These are phyloP conservation scores for Marasmius fiardii DNA, from an alignment of 1,284 basidiomycete genomes.

Conservation along the genomic window DNA sequence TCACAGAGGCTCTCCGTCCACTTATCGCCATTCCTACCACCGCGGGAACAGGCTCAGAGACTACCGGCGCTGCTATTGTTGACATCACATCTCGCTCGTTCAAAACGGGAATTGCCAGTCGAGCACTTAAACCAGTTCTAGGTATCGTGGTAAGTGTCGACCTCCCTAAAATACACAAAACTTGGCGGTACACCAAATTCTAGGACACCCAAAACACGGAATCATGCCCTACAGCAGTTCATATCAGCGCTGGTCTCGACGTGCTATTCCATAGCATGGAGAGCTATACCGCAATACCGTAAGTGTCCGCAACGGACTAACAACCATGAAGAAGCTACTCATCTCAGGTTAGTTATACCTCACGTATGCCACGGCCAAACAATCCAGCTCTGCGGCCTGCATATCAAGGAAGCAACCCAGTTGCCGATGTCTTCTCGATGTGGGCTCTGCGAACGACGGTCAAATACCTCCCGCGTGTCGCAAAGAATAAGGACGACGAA, in stretches of 20 bases:
- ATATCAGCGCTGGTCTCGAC: conserved; percentile 90
- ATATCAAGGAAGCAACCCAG: conserved; percentile 96
- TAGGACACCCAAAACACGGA: conserved; percentile 85
- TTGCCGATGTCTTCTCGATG: conserved; percentile 93
- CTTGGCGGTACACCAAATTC: not conserved
- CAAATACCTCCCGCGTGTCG: conserved; percentile 86
- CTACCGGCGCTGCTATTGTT: conserved; percentile 96
- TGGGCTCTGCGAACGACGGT: conserved; percentile 94
- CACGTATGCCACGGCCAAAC: conserved; percentile 83
- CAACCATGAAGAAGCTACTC: conserved; percentile 13
- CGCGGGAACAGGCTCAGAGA: conserved; percentile 96
- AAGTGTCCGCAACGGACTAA: conserved; percentile 27
- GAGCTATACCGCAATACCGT: conserved; percentile 90
- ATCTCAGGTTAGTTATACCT: conserved; percentile 60
- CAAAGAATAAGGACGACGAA: conserved; percentile 73
- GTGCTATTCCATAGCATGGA: conserved; percentile 95
- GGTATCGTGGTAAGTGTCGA: conserved; percentile 68
- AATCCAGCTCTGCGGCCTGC: conserved; percentile 92
- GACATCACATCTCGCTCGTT: conserved; percentile 89
- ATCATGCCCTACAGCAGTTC: conserved; percentile 81
- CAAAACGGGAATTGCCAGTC: conserved; percentile 95
- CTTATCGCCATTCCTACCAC: conserved; percentile 95
- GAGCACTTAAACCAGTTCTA: conserved; percentile 86
- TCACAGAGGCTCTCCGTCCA: conserved; percentile 74
- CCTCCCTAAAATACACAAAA: not conserved